A percentile compares a stretch with the other conserved stretches of the same genome.
Conservation (phyloP, 768 basidiomycete species). For the Tylopilus sp. region DNA sequence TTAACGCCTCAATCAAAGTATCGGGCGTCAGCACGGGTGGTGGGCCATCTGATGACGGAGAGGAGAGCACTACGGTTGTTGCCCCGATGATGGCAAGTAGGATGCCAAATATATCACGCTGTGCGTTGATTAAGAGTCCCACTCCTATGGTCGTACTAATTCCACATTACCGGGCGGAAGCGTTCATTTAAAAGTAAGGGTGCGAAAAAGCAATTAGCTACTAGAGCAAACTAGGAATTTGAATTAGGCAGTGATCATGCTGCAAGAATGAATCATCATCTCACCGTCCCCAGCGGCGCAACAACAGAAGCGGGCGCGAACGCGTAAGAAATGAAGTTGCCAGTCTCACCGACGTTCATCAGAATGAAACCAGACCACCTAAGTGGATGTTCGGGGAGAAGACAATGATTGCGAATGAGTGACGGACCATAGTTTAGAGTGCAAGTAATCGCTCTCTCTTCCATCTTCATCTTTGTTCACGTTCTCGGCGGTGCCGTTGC, state of each 20-base stretch:
- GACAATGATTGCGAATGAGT: background rate
- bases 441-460: constrained; percentile 74
- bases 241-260: background rate
- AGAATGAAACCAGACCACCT: constrained; percentile 90
- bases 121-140: constrained; percentile 13
- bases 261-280: constrained; percentile 22
- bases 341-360: constrained; percentile 87
- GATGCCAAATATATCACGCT: constrained; percentile 81
- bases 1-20: constrained; percentile 64
- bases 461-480: constrained; percentile 31
- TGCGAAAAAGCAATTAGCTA: constrained; percentile 93
- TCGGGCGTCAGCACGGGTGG: constrained; percentile 55
- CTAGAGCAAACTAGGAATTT: constrained; percentile 70
- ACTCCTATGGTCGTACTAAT: constrained; percentile 2
- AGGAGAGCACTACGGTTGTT: constrained; percentile 84
- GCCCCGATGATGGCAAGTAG: constrained; percentile 82
- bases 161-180: constrained; percentile 63
- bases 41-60: constrained; percentile 66
- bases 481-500: constrained; percentile 17
- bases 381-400: constrained; percentile 3
- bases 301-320: constrained; percentile 91
- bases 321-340: constrained; percentile 90
- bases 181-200: constrained; percentile 80
- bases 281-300: constrained; percentile 91
- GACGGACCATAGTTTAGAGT: constrained; percentile 77